These are phyloP conservation scores for Papilionanthe hybrid DNA, from an alignment of 116 monocot species.

Conservation along the genomic window DNA sequence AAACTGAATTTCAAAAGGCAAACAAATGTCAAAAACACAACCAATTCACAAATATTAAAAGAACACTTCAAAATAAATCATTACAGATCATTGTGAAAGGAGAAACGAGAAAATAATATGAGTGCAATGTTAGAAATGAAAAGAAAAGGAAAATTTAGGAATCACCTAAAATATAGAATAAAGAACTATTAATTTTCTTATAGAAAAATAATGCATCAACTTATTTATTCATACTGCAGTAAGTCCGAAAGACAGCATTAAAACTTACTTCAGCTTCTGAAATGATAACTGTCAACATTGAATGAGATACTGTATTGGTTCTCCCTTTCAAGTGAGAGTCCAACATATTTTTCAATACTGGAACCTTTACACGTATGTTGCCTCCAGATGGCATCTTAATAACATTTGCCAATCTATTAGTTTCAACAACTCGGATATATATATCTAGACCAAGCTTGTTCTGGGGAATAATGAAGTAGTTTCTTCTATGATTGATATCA, in stretches of 20 bases:
- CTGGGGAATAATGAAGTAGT: conserved; percentile 76
- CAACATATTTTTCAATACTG: conserved; percentile 64
- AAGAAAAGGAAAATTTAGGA: neutral
- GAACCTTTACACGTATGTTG: conserved; percentile 67
- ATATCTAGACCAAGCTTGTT: conserved; percentile 93
- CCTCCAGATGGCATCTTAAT: conserved; percentile 86
- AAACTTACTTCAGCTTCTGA: conserved; percentile 68
- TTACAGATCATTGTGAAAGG: neutral
- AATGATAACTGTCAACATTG: conserved; percentile 63
- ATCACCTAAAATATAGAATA: neutral
- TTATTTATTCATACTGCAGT: neutral
- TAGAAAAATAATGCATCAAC: neutral
- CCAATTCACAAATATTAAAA: neutral
- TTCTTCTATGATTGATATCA: conserved; percentile 57
- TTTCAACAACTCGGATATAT: conserved; percentile 54
- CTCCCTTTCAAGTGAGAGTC: conserved; percentile 60
- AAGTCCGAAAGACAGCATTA: neutral
- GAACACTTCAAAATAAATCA: neutral
- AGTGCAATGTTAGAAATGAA: neutral
- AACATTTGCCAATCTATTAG: conserved; percentile 39
- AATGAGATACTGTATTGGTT: conserved; percentile 29
- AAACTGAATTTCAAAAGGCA: conserved; percentile 32
- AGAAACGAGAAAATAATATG: neutral
- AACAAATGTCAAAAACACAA: neutral
- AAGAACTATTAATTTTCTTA: neutral